Evolutionary conservation across 495 filamentous ascomycete species (phyloP).

Genomic region (Daldinia grandis): DNA sequence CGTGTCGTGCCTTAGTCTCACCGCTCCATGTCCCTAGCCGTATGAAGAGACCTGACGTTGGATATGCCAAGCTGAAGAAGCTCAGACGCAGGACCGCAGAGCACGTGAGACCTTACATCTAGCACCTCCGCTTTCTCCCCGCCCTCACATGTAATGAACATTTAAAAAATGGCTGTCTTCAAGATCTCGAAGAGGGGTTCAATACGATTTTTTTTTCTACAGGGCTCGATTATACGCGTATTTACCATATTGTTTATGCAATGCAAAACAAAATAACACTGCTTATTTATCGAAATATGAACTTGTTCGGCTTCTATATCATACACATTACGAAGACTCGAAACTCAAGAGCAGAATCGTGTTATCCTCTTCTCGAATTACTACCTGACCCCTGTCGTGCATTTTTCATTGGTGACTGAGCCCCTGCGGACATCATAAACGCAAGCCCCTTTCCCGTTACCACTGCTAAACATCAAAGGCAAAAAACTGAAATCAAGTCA

Average conservation of each 20-base stretch:
- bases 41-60: background rate
- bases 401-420: constrained; percentile 15
- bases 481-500: constrained; percentile 1
- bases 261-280: background rate
- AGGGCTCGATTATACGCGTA: background rate
- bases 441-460: constrained; percentile 11
- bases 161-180: background rate
- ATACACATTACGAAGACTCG: background rate
- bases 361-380: constrained; percentile 19
- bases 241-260: background rate
- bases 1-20: background rate
- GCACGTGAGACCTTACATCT: background rate
- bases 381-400: constrained; percentile 27
- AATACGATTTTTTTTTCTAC: background rate
- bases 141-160: too few relatives aligned
- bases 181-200: background rate
- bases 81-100: background rate
- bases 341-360: constrained; percentile 1
- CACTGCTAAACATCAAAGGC: constrained; percentile 12
- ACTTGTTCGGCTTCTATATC: background rate
- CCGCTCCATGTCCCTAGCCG: background rate
- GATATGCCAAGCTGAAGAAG: background rate
- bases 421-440: constrained; percentile 1
- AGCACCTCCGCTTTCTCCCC: background rate
- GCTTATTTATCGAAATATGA: background rate